A percentile compares a stretch with the other conserved stretches of the same genome.
phyloP scores from a whole-genome alignment of 2,329 filamentous ascomycete species.

The Verruconis gallopava region DNA sequence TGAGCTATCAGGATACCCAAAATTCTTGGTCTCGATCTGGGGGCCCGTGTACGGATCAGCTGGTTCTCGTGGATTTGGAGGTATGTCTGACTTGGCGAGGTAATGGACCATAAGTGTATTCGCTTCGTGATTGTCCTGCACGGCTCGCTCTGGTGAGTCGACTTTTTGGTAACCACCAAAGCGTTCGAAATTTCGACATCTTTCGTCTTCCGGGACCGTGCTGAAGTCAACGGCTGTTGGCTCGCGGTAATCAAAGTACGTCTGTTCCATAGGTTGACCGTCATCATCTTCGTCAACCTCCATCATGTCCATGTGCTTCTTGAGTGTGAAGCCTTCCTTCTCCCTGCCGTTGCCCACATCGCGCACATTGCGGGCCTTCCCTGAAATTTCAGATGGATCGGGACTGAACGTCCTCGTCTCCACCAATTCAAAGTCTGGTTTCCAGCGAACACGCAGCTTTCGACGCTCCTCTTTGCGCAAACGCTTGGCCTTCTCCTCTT shows the following conservation, averaged over 20 bases:
- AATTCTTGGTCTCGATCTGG: constrained; percentile 20
- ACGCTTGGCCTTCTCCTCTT: constrained; percentile 53
- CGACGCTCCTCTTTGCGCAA: constrained; percentile 60
- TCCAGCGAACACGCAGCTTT: constrained; percentile 58
- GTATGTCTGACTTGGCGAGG: constrained; percentile 30
- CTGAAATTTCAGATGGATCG: constrained; percentile 57
- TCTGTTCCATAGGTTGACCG: constrained; percentile 38
- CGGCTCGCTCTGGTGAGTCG: constrained; percentile 28
- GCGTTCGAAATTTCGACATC: constrained; percentile 30
- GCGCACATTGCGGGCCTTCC: constrained; percentile 53
- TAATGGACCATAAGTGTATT: constrained; percentile 36
- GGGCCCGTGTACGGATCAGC: constrained; percentile 18
- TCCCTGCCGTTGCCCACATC: constrained; percentile 57
- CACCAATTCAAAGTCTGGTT: constrained; percentile 51
- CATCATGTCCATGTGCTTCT: constrained; percentile 51
- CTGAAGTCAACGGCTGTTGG: constrained; percentile 31
- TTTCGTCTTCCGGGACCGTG: constrained; percentile 25
- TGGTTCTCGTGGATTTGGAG: constrained; percentile 33
- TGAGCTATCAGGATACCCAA: constrained; percentile 24
- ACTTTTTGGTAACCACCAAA: constrained; percentile 32
- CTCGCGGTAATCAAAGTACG: constrained; percentile 21
- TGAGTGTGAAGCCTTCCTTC: constrained; percentile 44
- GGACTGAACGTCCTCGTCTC: constrained; percentile 59
- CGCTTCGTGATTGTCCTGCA: constrained; percentile 32
- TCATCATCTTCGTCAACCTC: constrained; percentile 40